Conservation (phyloP, 2,329 filamentous ascomycete species). For the Sclerotinia minor region DNA sequence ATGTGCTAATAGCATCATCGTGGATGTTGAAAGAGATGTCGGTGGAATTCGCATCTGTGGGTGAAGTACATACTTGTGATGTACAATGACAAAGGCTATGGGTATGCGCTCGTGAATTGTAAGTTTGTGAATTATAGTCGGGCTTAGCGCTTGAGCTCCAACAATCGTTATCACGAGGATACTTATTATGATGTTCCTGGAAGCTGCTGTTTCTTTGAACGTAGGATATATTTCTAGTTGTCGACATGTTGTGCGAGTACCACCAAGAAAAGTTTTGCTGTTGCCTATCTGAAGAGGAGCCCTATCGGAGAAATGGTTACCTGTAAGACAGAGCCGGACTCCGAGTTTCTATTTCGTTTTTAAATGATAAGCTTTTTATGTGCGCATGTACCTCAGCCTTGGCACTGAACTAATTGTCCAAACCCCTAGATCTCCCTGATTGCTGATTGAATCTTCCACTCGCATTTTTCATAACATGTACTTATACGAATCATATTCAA, state of each 20-base stretch:
- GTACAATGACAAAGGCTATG: not conserved
- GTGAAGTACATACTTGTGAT: not conserved
- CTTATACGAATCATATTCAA: not conserved
- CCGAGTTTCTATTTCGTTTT: not conserved
- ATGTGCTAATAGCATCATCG: not conserved
- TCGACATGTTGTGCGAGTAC: not conserved
- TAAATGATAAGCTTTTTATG: not conserved
- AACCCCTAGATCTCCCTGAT: not conserved
- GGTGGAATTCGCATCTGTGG: not conserved
- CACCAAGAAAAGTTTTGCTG: not conserved
- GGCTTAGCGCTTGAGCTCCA: not conserved
- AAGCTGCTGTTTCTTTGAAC: slow-evolving; percentile 4
- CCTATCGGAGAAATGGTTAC: not conserved
- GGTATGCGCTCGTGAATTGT: not conserved
- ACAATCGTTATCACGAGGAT: not conserved
- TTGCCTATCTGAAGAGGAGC: not conserved
- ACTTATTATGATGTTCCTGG: not conserved
- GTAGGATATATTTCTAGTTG: not conserved
- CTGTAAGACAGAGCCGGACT: not conserved
- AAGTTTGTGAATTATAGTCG: not conserved
- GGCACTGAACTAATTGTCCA: not conserved
- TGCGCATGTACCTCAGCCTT: not conserved
- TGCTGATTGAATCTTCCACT: not conserved
- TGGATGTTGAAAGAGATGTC: not conserved
- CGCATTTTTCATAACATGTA: not conserved